These are phyloP conservation scores for Candida argentea DNA, from an alignment of 805 yeast genomes.

Conservation along the genomic window DNA sequence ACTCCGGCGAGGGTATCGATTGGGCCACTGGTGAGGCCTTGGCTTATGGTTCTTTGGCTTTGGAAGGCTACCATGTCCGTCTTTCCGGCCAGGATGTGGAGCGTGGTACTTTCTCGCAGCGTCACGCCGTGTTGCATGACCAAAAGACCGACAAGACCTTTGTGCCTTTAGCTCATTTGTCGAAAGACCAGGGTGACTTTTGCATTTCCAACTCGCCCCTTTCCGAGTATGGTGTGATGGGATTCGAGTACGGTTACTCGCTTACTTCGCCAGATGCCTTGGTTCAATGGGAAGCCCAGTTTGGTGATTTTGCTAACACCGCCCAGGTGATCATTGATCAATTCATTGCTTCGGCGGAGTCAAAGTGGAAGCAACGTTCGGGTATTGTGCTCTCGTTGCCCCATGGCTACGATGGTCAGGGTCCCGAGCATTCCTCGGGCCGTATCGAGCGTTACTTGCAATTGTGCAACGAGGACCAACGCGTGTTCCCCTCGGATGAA, in stretches of 20 bases:
- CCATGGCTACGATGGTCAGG: constrained; percentile 99
- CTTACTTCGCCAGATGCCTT: constrained; percentile 94
- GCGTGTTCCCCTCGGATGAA: constrained; percentile 82
- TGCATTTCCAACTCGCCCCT: constrained; percentile 88
- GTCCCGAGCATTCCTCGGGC: constrained; percentile 99
- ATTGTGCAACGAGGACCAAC: constrained; percentile 91
- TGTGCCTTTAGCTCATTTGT: constrained; percentile 76
- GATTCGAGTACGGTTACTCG: constrained; percentile 98
- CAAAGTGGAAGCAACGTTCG: constrained; percentile 98
- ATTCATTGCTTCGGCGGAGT: constrained; percentile 92
- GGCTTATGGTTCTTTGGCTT: constrained; percentile 85
- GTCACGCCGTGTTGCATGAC: constrained; percentile 97
- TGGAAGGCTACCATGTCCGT: constrained; percentile 95
- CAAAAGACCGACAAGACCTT: constrained; percentile 76
- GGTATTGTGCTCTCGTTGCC: constrained; percentile 94
- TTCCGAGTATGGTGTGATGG: constrained; percentile 98
- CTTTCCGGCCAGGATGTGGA: constrained; percentile 99
- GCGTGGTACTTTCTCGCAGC: constrained; percentile 99
- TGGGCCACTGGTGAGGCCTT: constrained; percentile 99
- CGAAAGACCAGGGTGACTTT: constrained; percentile 76
- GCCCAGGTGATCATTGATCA: constrained; percentile 97
- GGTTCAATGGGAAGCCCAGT: constrained; percentile 99
- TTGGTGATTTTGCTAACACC: constrained; percentile 99
- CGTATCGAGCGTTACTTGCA: constrained; percentile 95
- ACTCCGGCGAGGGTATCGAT: constrained; percentile 88